phyloP scores from a whole-genome alignment of 1,284 basidiomycete species.

The Hemileia vastatrix region DNA sequence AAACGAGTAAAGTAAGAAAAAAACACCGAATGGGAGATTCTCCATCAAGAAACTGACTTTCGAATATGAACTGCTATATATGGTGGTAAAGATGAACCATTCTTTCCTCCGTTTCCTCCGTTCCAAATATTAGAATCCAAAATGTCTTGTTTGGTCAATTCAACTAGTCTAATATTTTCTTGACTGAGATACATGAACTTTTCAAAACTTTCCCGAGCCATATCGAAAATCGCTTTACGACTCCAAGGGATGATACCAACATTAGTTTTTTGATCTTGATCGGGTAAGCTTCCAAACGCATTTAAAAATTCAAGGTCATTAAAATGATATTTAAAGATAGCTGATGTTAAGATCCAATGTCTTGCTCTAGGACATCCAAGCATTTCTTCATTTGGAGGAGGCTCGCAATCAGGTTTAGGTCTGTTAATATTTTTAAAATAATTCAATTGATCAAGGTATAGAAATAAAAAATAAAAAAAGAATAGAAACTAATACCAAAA shows the following conservation, averaged over 20 bases:
- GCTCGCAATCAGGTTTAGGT: constrained; percentile 13
- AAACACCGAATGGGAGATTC: not conserved
- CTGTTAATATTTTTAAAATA: constrained; percentile 7
- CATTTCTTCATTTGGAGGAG: constrained; percentile 16
- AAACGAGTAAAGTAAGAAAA: not conserved
- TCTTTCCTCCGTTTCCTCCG: not conserved
- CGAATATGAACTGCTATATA: constrained; percentile 21
- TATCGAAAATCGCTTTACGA: constrained; percentile 14
- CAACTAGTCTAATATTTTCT: constrained; percentile 5
- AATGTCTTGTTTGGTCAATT: constrained; percentile 11
- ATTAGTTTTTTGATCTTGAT: not conserved
- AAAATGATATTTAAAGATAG: constrained; percentile 17
- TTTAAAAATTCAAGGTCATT: not conserved
- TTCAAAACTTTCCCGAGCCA: constrained; percentile 9
- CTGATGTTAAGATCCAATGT: constrained; percentile 23
- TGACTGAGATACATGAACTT: constrained; percentile 2
- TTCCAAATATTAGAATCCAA: constrained; percentile 8
- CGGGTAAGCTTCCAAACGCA: constrained; percentile 8
- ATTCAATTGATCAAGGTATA: not conserved
- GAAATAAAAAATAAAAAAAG: not conserved
- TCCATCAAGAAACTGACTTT: constrained; percentile 13
- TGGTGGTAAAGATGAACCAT: too few species aligned
- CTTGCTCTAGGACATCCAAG: constrained; percentile 9
- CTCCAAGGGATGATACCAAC: constrained; percentile 8
- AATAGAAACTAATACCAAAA: not conserved